These are phyloP conservation scores for Mucor circinelloides DNA, from an alignment of 371 early-diverging fungal genomes.

Conservation along the genomic window DNA sequence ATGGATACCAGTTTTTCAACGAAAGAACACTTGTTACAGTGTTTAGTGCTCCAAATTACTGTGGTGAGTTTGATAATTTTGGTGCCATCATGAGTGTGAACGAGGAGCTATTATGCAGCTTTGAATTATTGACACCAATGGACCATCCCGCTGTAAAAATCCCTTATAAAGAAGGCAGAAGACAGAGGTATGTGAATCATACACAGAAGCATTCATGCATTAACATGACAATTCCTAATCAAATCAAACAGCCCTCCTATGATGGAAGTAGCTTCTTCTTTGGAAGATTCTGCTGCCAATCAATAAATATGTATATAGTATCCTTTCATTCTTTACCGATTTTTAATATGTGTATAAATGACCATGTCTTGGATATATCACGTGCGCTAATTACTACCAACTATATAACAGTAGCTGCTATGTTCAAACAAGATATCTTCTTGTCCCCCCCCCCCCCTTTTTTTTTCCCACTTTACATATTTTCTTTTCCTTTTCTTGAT, in stretches of 20 bases:
- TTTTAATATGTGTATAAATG: conserved; percentile 91
- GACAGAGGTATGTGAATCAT: conserved; percentile 11
- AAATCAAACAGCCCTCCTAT: conserved; percentile 8
- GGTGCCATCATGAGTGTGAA: conserved; percentile 97
- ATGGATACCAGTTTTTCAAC: conserved; percentile 99
- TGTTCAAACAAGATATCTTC: conserved; percentile 21
- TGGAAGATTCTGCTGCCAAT: conserved; percentile 3
- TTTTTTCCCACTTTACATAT: not conserved
- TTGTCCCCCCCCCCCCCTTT: conserved; percentile 25
- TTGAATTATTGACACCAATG: conserved; percentile 61
- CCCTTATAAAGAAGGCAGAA: conserved; percentile 64
- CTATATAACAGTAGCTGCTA: conserved; percentile 51
- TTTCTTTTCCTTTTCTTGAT: not conserved
- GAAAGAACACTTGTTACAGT: conserved; percentile 94
- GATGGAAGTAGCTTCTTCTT: conserved; percentile 8
- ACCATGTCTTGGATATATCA: conserved; percentile 64
- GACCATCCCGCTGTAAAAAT: conserved; percentile 44
- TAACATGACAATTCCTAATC: not conserved
- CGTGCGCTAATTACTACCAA: not conserved
- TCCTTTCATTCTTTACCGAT: conserved; percentile 41
- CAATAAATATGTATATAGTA: not conserved
- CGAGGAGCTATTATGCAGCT: conserved; percentile 90
- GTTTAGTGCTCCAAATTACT: conserved; percentile 98
- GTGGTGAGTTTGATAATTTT: conserved; percentile 98
- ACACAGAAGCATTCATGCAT: not conserved